Evolutionary conservation across 768 basidiomycete genomes (phyloP).

Genomic region (Harrya chromipes): DNA sequence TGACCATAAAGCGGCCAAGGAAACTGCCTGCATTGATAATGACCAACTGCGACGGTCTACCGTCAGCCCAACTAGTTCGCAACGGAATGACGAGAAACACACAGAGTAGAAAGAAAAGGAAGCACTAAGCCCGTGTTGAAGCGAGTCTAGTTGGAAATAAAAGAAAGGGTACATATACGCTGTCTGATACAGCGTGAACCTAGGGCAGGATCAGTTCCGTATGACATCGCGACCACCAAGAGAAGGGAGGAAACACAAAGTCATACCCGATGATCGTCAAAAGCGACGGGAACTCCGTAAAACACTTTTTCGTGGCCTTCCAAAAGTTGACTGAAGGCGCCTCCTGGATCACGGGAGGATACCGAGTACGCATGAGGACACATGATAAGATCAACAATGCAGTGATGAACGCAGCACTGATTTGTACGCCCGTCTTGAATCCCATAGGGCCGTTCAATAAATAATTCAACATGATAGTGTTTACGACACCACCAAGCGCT

Average conservation of each 20-base stretch:
- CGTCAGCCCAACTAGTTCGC: not conserved
- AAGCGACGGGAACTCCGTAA: conserved; percentile 23
- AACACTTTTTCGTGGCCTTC: conserved; percentile 21
- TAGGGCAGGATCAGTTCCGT: not conserved
- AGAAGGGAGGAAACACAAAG: not conserved
- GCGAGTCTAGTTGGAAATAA: conserved; percentile 56
- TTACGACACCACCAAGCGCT: conserved; percentile 51
- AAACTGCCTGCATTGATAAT: conserved; percentile 51
- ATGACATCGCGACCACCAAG: not conserved
- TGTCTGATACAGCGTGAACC: conserved; percentile 30
- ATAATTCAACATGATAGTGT: conserved; percentile 62
- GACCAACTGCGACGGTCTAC: conserved; percentile 36
- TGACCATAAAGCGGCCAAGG: conserved; percentile 45
- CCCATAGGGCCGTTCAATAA: conserved; percentile 41
- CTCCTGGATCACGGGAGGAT: not conserved
- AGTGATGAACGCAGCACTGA: conserved; percentile 39
- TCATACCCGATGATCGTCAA: conserved; percentile 24
- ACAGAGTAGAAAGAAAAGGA: conserved; percentile 57
- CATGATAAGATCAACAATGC: conserved; percentile 38
- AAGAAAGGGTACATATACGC: conserved; percentile 51
- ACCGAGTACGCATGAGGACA: conserved; percentile 36
- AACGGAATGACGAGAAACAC: not conserved
- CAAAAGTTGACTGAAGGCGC: conserved; percentile 8
- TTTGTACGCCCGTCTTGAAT: conserved; percentile 38
- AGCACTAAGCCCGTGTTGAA: conserved; percentile 43